Evolutionary conservation across 2,329 filamentous ascomycete genomes (phyloP).

Genomic region (Dactylonectria macrodidyma): DNA sequence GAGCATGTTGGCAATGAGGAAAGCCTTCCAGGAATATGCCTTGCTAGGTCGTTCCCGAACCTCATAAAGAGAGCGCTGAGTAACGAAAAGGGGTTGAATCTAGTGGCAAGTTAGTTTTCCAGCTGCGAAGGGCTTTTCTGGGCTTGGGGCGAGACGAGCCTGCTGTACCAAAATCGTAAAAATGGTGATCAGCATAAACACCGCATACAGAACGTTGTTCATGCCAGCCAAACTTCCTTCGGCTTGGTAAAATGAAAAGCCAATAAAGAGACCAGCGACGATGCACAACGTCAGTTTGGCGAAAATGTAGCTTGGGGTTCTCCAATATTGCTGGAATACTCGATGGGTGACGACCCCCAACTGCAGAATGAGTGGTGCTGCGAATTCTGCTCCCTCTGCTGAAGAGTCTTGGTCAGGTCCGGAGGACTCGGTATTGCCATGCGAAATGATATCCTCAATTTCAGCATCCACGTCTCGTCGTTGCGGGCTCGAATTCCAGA

Average conservation of each 20-base stretch:
- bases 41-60: slow-evolving; percentile 82
- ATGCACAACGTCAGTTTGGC: slow-evolving; percentile 76
- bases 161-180: slow-evolving; percentile 80
- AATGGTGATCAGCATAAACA: slow-evolving; percentile 84
- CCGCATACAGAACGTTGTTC: slow-evolving; percentile 80
- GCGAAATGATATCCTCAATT: slow-evolving; percentile 80
- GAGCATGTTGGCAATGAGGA: slow-evolving; percentile 79
- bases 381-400: slow-evolving; percentile 60
- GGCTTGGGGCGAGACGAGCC: slow-evolving; percentile 33
- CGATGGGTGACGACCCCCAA: slow-evolving; percentile 65
- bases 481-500: slow-evolving; percentile 70
- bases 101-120: slow-evolving; percentile 44
- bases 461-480: slow-evolving; percentile 54
- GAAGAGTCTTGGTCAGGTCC: slow-evolving; percentile 46
- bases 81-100: slow-evolving; percentile 83
- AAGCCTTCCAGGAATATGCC: slow-evolving; percentile 66
- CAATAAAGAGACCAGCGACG: slow-evolving; percentile 78
- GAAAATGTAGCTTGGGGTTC: slow-evolving; percentile 64
- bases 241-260: slow-evolving; percentile 72
- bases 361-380: slow-evolving; percentile 79
- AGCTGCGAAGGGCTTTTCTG: background rate
- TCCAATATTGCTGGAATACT: slow-evolving; percentile 85
- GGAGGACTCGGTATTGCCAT: slow-evolving; percentile 64
- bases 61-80: slow-evolving; percentile 83
- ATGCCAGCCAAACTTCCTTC: slow-evolving; percentile 62